phyloP scores from a whole-genome alignment of 352 stramenopile genomes.

The Pythium dissotocum region DNA sequence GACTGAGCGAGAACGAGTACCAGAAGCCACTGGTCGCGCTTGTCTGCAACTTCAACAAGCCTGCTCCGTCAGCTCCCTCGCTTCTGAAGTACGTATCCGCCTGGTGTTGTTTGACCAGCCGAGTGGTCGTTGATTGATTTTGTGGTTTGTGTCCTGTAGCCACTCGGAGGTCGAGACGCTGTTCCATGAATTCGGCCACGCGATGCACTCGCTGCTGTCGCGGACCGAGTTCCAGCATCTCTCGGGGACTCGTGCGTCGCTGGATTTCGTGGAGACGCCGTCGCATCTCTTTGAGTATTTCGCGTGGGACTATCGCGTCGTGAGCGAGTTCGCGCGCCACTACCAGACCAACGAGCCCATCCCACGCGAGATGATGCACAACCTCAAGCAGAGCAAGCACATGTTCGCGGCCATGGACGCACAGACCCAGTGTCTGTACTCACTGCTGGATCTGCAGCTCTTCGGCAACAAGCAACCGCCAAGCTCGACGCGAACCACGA shows the following conservation, averaged over 20 bases:
- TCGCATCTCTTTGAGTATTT: conserved; percentile 99
- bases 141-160: conserved; percentile 31
- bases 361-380: conserved; percentile 72
- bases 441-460: conserved; percentile 71
- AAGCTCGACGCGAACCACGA: conserved; percentile 45
- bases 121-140: no score
- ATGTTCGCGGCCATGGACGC: conserved; percentile 92
- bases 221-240: conserved; percentile 97
- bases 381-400: conserved; percentile 73
- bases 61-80: conserved; percentile 62
- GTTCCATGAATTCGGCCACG: conserved; percentile 98
- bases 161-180: conserved; percentile 97
- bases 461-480: conserved; percentile 64
- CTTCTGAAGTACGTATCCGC: conserved; percentile 54
- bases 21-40: conserved; percentile 95
- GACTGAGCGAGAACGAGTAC: conserved; percentile 55
- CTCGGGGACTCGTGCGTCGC: conserved; percentile 90
- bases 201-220: conserved; percentile 95
- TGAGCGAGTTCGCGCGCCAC: conserved; percentile 84
- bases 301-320: conserved; percentile 89
- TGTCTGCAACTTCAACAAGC: conserved; percentile 89
- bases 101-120: no score
- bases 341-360: conserved; percentile 80
- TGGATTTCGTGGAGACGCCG: conserved; percentile 96
- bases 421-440: conserved; percentile 84